phyloP scores from a whole-genome alignment of 495 filamentous ascomycete genomes.

The Talaromyces borbonicus region DNA sequence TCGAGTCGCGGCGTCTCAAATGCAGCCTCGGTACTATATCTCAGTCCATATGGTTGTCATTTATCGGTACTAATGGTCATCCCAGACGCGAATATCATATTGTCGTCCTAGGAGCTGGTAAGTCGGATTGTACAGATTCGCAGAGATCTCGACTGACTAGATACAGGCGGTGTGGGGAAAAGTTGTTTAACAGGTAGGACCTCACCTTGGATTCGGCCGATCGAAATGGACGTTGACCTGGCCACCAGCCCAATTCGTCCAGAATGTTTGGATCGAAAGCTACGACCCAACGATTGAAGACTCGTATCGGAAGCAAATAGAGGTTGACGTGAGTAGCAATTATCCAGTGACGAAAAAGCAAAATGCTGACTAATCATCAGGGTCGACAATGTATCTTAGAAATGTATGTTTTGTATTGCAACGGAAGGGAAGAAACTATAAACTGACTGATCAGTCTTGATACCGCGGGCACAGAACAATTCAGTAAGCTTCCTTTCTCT shows the following conservation, averaged over 20 bases:
- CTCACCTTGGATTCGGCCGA: constrained; percentile 7
- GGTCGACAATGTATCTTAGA: constrained; percentile 93
- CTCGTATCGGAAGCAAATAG: constrained; percentile 88
- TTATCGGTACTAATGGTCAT: constrained; percentile 4
- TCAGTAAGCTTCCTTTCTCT: constrained; percentile 57
- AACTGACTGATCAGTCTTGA: constrained; percentile 59
- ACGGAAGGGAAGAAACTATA: constrained; percentile 1
- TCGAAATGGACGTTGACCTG: neutral
- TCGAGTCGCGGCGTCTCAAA: constrained; percentile 16
- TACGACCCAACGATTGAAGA: constrained; percentile 99
- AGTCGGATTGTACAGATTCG: constrained; percentile 17
- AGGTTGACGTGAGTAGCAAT: constrained; percentile 70
- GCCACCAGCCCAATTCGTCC: constrained; percentile 84
- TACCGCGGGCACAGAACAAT: constrained; percentile 96
- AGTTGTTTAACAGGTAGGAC: constrained; percentile 90
- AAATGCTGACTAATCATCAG: constrained; percentile 34
- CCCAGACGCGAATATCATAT: constrained; percentile 78
- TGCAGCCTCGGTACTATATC: constrained; percentile 44
- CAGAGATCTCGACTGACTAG: constrained; percentile 11
- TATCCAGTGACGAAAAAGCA: neutral
- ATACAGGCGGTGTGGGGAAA: constrained; percentile 87
- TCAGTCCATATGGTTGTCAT: constrained; percentile 7
- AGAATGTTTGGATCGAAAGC: constrained; percentile 98
- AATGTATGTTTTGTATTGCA: constrained; percentile 53
- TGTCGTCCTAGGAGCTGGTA: constrained; percentile 82